Evolutionary conservation across 2,329 filamentous ascomycete genomes (phyloP), one percentile per base, ranked within the genome.

Genomic region (Calycina herbarum): DNA sequence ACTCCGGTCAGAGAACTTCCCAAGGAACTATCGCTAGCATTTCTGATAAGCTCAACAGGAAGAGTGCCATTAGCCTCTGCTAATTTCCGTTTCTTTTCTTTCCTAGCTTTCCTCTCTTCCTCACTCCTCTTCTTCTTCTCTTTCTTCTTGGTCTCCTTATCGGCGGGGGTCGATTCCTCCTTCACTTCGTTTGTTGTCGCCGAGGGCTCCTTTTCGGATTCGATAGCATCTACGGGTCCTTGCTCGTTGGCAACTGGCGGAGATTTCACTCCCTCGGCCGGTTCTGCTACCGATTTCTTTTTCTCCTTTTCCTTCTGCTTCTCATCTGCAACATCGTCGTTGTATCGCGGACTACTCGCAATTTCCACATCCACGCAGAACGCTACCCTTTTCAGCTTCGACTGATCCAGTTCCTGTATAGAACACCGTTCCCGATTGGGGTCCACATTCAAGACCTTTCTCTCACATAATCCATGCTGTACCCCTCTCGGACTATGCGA

Each of bases 311-410:
- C 79, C 6, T 80, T 78, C 10, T 83, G 68, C 62, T 86, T 81
- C 68, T 75, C 79, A 64, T 73, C 73, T 57, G 76, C 78, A 17
- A 80, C 79, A 17, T 82, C 82, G 2, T 95, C 91, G 15, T 82
- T 79, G 71, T 96, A 95, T 71, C 87, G 89, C 29, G 94, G 92
- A 74, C 92, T 88, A 0, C 93, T 92, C 2, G 94, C 94, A 74
- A 99, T 96, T 77, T 99, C 95, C 4, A 99, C 94, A 74, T 99
- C 95, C 2, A 99, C 95, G 72, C 92, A 97, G 75, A 99, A 99
- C 0, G 94, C 91, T 0, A 99, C 95, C 62, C 93, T 87, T 63
- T 93, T 86, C 66, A 99, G 78, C 76, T 95, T 97, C 59, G 87
- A 86, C 73, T 89, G 87, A 70, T 93, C 89, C 58, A 99, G 82